Evolutionary conservation across 2,329 filamentous ascomycete genomes (phyloP).

Genomic region (Colletotrichum sp.): DNA sequence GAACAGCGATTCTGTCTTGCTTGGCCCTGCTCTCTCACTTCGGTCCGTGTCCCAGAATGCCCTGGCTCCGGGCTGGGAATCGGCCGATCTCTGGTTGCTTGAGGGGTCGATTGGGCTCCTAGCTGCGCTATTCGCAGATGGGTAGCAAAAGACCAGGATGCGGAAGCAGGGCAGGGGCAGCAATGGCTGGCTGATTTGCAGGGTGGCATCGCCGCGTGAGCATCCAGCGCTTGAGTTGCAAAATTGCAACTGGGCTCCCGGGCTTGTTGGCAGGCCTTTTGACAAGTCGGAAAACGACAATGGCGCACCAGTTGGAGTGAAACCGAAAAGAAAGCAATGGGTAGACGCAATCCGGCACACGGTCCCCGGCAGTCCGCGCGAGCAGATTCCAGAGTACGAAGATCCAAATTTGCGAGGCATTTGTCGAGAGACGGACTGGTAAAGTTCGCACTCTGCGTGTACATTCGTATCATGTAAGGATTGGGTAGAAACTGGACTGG

Average conservation of each 20-base stretch:
- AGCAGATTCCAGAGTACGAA: background rate
- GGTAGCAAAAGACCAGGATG: background rate
- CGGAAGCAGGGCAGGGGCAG: background rate
- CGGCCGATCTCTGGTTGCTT: constrained; percentile 1
- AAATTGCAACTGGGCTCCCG: background rate
- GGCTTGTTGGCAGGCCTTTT: background rate
- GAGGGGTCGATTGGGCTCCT: background rate
- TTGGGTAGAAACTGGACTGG: background rate
- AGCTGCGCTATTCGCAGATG: background rate
- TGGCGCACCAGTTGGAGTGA: background rate
- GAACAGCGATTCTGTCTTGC: background rate
- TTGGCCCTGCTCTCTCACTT: constrained; percentile 1
- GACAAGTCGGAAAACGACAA: background rate
- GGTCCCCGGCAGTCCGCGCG: background rate
- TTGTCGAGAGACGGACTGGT: background rate
- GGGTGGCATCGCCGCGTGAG: background rate
- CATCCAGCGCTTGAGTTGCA: background rate
- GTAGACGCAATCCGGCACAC: background rate
- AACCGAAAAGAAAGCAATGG: constrained; percentile 12
- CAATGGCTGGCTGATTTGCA: background rate
- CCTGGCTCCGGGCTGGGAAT: background rate
- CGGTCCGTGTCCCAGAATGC: constrained; percentile 11
- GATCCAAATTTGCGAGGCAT: background rate
- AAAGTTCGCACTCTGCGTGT: background rate
- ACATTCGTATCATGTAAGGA: background rate